Percentiles rank a stretch among this genome's conserved stretches.
Conservation (phyloP, 2,329 filamentous ascomycete genomes). For the Pleochaeta shiraiana region DNA sequence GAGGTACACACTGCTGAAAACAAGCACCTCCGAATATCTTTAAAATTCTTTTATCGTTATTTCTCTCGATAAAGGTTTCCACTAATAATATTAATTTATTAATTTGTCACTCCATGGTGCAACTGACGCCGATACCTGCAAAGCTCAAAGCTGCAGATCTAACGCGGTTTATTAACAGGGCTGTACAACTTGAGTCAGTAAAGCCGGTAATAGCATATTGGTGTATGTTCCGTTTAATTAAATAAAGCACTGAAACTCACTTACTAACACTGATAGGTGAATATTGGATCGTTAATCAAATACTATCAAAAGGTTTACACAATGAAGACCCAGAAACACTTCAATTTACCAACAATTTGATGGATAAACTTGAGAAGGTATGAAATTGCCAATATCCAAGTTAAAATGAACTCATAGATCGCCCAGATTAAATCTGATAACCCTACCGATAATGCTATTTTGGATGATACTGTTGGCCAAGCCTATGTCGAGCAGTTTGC, state of each 20-base stretch:
- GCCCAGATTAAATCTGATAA: conserved; percentile 47
- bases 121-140: conserved; percentile 35
- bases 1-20: too few species aligned
- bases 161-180: conserved; percentile 63
- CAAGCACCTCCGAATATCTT: too few species aligned
- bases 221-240: conserved; percentile 37
- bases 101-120: too few species aligned
- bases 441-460: conserved; percentile 57
- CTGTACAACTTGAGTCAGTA: conserved; percentile 59
- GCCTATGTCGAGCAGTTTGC: conserved; percentile 92
- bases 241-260: conserved; percentile 1
- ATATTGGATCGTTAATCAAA: conserved; percentile 85
- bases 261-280: conserved; percentile 34
- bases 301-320: conserved; percentile 63
- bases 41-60: too few species aligned
- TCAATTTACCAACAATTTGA: conserved; percentile 58
- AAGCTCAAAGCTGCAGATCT: conserved; percentile 64
- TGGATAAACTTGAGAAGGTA: conserved; percentile 78
- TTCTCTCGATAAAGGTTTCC: too few species aligned
- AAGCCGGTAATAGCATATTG: conserved; percentile 88
- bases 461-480: conserved; percentile 67
- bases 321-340: conserved; percentile 55
- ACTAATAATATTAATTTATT: too few species aligned
- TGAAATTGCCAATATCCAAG: conserved; percentile 2
- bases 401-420: not conserved